phyloP scores from a whole-genome alignment of 1,284 basidiomycete genomes.

The Cryptococcus depauperatus region DNA sequence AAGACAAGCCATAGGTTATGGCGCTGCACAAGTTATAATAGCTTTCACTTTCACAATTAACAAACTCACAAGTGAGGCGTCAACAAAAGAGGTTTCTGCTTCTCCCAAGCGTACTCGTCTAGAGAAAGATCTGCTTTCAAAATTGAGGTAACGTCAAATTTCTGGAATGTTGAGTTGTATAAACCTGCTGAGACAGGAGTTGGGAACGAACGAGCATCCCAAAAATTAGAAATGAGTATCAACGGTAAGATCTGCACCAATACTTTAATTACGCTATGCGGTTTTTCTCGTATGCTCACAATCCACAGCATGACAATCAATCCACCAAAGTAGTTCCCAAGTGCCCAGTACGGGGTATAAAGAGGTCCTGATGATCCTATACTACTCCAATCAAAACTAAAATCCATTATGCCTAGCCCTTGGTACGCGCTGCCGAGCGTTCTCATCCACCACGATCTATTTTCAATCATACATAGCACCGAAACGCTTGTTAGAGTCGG shows the following conservation, averaged over 20 bases:
- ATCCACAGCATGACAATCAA: slow-evolving; percentile 48
- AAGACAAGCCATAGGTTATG: slow-evolving; percentile 45
- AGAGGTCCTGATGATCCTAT: slow-evolving; percentile 47
- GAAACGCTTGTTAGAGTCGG: slow-evolving; percentile 49
- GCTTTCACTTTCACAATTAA: neutral
- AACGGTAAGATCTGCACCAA: slow-evolving; percentile 41
- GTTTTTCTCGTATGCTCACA: slow-evolving; percentile 20
- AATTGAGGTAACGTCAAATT: slow-evolving; percentile 44
- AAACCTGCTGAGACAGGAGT: slow-evolving; percentile 37
- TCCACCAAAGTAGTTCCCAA: slow-evolving; percentile 44
- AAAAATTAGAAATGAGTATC: slow-evolving; percentile 47
- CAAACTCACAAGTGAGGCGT: slow-evolving; percentile 48
- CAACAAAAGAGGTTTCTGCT: slow-evolving; percentile 44
- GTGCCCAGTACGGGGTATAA: slow-evolving; percentile 50
- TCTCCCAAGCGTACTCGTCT: slow-evolving; percentile 44
- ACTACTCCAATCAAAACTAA: slow-evolving; percentile 50
- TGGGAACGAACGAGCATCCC: slow-evolving; percentile 45
- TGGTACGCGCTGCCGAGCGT: slow-evolving; percentile 48
- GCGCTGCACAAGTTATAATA: slow-evolving; percentile 25
- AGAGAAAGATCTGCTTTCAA: slow-evolving; percentile 45
- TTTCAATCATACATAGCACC: slow-evolving; percentile 47
- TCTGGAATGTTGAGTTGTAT: slow-evolving; percentile 37
- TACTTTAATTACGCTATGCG: neutral
- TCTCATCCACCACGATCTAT: slow-evolving; percentile 43
- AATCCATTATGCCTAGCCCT: slow-evolving; percentile 49